Evolutionary conservation across 2,329 filamentous ascomycete genomes (phyloP), one percentile per base, ranked within the genome.

Genomic region (Zymoseptoria tritici): DNA sequence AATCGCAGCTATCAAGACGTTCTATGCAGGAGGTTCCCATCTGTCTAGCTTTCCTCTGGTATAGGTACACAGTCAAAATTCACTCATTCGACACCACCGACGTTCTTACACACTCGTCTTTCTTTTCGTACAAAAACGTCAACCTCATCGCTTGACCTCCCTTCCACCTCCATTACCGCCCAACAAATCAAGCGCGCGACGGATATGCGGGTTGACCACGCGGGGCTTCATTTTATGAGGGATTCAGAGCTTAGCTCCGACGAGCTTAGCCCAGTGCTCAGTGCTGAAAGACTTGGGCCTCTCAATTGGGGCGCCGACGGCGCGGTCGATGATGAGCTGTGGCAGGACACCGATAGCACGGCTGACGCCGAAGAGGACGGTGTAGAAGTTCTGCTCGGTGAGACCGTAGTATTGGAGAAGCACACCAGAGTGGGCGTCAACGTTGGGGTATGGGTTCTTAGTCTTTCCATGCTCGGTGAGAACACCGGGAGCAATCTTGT

Each of bases 311-410:
- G 91, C 90, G 76, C 94, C 94, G 69, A 97, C 85, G 70, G 93
- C 94, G 76, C 94, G 93, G 86, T 99, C 94, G 75, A 99, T 97
- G 85, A 99, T 99, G 77, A 99, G 86, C 85, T 99, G 94, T 72
- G 94, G 94, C 74, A 99, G 89, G 69, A 99, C 94, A 87, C 94
- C 94, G 72, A 99, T 90, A 70, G 94, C 94, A 77, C 94, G 90
- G 70, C 92, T 96, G 52, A 99, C 94, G 86, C 94, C 94, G 79
- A 99, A 99, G 75, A 99, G 89, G 65, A 99, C 94, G 65, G 94
- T 99, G 90, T 99, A 99, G 88, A 95, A 99, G 88, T 87, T 97
- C 80, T 94, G 89, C 85, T 99, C 93, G 66, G 90, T 97, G 77
- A 99, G 84, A 74, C 94, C 94, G 82, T 99, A 99, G 88, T 99